Percentiles rank a stretch among this genome's conserved stretches.
These are phyloP conservation scores for Eremothecium cymbalariae DNA, from an alignment of 1,139 yeast species.

Conservation along the genomic window DNA sequence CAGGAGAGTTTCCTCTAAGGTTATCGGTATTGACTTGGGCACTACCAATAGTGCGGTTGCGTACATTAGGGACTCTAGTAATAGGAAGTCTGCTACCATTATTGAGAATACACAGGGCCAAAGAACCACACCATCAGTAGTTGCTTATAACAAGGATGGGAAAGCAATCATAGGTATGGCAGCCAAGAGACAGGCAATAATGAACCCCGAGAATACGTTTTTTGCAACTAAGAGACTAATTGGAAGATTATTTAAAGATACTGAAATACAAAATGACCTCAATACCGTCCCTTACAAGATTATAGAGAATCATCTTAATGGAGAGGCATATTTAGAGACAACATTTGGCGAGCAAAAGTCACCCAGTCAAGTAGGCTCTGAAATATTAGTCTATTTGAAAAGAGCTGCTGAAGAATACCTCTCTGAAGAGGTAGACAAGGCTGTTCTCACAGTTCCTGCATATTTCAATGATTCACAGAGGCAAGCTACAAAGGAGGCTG, in stretches of 20 bases:
- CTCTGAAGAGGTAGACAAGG: constrained; percentile 40
- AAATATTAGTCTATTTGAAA: constrained; percentile 37
- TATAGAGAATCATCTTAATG: constrained; percentile 40
- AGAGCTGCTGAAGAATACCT: constrained; percentile 45
- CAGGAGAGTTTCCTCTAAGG: constrained; percentile 29
- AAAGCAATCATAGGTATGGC: constrained; percentile 49
- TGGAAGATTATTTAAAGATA: constrained; percentile 56
- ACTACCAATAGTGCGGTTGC: constrained; percentile 83
- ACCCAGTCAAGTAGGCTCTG: constrained; percentile 29
- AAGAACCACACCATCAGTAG: constrained; percentile 67
- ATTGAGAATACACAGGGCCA: constrained; percentile 63
- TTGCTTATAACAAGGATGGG: constrained; percentile 44
- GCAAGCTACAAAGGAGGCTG: constrained; percentile 69
- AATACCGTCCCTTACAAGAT: constrained; percentile 48
- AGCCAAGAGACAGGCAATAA: constrained; percentile 59
- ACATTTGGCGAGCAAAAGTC: constrained; percentile 22
- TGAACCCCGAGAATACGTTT: constrained; percentile 62
- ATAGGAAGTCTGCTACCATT: constrained; percentile 45
- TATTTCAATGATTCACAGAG: constrained; percentile 73
- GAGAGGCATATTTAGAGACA: constrained; percentile 56
- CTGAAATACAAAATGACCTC: constrained; percentile 57
- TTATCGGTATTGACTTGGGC: constrained; percentile 72
- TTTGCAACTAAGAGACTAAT: constrained; percentile 68
- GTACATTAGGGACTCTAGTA: constrained; percentile 27
- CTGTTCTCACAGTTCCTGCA: constrained; percentile 76